Base-by-base conservation (phyloP, 2,329 filamentous ascomycete genomes). In the Epichloe amarillans region DNA sequence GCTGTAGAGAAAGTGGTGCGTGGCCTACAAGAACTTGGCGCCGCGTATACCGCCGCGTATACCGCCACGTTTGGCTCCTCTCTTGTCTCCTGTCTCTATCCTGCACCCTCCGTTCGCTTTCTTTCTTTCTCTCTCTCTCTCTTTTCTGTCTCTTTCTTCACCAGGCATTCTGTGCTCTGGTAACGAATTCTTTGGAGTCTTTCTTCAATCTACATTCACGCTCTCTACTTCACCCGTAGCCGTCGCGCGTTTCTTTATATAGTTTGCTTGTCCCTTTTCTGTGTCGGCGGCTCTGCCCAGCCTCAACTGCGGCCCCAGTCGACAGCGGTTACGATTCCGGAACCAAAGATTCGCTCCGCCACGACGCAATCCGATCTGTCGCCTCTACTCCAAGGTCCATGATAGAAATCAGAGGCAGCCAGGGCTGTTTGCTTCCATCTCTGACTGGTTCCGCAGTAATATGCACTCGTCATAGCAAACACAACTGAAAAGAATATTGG, bases 151-250 rank as follows among this genome's bases (percentile, higher is more conserved):
- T 37, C 26, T 33, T 38, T 46, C 37, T 41, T 30, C 11, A 40
- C 41, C 8, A 37, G 19, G 37, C 37, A 21, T 52, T 39, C 38
- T 8, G 47, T 30, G 46, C 47, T 44, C 43, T 52, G 41, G 42
- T 38, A 35, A 37, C 42, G 36, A 26, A 38, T 39, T 46, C 35
- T 26, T 36, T 43, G 40, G 35, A 53, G 41, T 30, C 19, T 10
- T 47, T 14, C 12, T 42, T 21, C 33, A 33, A 12, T 33, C 23
- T 49, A 36, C 36, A 38, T 39, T 39, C 35, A 47, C 51, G 45
- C 35, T 50, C 51, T 41, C 51, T 53, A 48, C 45, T 17, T 53
- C n/a, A 33, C 33, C 23, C 21, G 37, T 50, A 21, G 26, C 41
- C 43, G 49, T 46, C 19, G 35, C 39, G 44, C 35, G 44, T 47